A percentile compares a stretch with the other conserved stretches of the same genome.
Conservation (phyloP, 805 yeast species). For the Kodamaea kakaduensis region DNA sequence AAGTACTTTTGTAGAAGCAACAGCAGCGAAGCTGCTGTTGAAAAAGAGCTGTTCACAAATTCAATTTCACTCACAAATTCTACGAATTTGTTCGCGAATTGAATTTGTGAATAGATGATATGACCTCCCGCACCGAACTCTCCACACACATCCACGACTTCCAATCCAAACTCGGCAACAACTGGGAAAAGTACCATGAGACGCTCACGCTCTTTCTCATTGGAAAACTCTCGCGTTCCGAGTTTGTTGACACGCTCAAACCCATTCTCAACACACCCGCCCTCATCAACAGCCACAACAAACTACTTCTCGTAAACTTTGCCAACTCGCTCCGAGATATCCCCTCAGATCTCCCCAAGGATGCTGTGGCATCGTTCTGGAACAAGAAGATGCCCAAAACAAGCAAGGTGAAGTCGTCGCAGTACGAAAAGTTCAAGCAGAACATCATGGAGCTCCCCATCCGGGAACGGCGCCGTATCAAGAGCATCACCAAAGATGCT, state of each 20-base stretch:
- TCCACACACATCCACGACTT: conserved; percentile 62
- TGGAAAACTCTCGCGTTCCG: conserved; percentile 75
- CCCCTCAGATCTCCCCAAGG: conserved; percentile 52
- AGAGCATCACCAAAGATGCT: conserved; percentile 75
- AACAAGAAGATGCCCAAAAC: conserved; percentile 47
- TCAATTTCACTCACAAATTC: too few relatives aligned
- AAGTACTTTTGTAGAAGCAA: too few relatives aligned
- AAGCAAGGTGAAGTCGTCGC: conserved; percentile 55
- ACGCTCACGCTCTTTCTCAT: conserved; percentile 69
- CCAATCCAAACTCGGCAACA: conserved; percentile 65
- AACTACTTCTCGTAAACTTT: conserved; percentile 70
- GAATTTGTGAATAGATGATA: too few relatives aligned
- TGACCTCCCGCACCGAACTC: conserved; percentile 33
- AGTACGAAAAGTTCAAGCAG: conserved; percentile 76
- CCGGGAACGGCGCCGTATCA: conserved; percentile 79
- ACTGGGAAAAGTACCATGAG: conserved; percentile 86
- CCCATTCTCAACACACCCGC: conserved; percentile 49
- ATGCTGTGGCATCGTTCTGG: conserved; percentile 39
- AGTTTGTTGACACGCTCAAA: conserved; percentile 56
- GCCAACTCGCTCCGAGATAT: conserved; percentile 81
- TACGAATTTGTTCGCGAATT: too few relatives aligned
- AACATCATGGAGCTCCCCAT: conserved; percentile 84
- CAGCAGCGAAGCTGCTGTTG: too few relatives aligned
- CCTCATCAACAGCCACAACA: conserved; percentile 70
- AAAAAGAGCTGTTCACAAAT: too few relatives aligned